A percentile compares a stretch with the other conserved stretches of the same genome.
Evolutionary conservation across 2,329 filamentous ascomycete genomes (phyloP).

Genomic region (Diaporthe batatas): DNA sequence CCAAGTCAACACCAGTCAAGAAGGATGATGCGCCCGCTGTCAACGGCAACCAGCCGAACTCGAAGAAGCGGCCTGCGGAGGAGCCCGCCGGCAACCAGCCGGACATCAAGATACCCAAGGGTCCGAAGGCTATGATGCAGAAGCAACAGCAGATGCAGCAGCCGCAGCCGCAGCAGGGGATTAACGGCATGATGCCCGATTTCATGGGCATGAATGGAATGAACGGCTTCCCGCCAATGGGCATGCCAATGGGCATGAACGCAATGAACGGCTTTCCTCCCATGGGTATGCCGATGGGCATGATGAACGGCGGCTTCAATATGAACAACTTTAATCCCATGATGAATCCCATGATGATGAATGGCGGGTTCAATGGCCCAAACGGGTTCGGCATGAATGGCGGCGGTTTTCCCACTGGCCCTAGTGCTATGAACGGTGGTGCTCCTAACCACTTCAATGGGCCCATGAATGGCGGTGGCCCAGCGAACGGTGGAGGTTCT

Average conservation of each 20-base stretch:
- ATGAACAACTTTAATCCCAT: constrained; percentile 49
- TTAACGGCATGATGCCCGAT: constrained; percentile 50
- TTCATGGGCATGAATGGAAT: constrained; percentile 53
- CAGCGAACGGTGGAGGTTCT: constrained; percentile 48
- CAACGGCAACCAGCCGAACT: constrained; percentile 49
- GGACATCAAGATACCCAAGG: constrained; percentile 76
- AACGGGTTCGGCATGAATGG: constrained; percentile 48
- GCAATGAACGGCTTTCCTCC: constrained; percentile 9
- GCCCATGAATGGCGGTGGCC: constrained; percentile 49
- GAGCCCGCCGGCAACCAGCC: constrained; percentile 75
- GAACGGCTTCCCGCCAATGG: constrained; percentile 56
- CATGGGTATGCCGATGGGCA: constrained; percentile 20
- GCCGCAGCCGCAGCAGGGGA: constrained; percentile 49
- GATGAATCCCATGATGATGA: constrained; percentile 52
- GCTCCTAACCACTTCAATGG: constrained; percentile 44
- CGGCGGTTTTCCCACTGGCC: constrained; percentile 32
- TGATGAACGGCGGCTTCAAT: constrained; percentile 42
- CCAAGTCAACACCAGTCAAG: constrained; percentile 49
- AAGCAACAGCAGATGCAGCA: constrained; percentile 63
- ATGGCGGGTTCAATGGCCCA: constrained; percentile 51
- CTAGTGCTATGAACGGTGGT: constrained; percentile 51
- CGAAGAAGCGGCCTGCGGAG: constrained; percentile 88
- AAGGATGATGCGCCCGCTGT: constrained; percentile 48
- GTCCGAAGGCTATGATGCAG: constrained; percentile 72
- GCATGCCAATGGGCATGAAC: constrained; percentile 47